phyloP scores from a whole-genome alignment of 805 yeast genomes.

The Candida rishiriensis region DNA sequence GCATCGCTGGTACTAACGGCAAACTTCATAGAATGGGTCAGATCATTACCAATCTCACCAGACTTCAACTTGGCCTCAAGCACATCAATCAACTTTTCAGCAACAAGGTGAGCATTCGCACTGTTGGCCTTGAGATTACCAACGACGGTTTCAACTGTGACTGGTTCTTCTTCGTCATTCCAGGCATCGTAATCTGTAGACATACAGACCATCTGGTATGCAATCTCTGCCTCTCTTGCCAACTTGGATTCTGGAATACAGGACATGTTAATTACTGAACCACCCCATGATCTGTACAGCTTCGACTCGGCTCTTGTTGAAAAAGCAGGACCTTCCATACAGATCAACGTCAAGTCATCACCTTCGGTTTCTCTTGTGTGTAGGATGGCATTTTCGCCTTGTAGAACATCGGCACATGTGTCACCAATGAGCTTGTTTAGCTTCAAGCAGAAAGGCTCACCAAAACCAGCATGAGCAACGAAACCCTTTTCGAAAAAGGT shows the following conservation, averaged over 20 bases:
- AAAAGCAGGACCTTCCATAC: constrained; percentile 99
- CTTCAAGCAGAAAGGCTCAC: constrained; percentile 87
- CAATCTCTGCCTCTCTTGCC: constrained; percentile 95
- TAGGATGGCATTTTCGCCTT: constrained; percentile 51
- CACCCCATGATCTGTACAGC: constrained; percentile 84
- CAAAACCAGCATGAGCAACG: constrained; percentile 96
- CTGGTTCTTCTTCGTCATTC: constrained; percentile 94
- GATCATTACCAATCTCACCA: constrained; percentile 64
- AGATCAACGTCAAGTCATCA: constrained; percentile 77
- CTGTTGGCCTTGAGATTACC: constrained; percentile 85
- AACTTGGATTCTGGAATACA: constrained; percentile 95
- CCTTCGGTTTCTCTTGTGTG: constrained; percentile 63
- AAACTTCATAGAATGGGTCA: constrained; percentile 72
- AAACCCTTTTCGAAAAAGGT: constrained; percentile 89
- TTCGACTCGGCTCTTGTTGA: constrained; percentile 94
- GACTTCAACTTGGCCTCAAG: constrained; percentile 57
- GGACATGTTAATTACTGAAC: constrained; percentile 94
- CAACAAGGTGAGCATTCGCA: constrained; percentile 76
- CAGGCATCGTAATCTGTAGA: constrained; percentile 98
- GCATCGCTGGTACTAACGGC: constrained; percentile 73
- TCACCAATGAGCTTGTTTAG: constrained; percentile 64
- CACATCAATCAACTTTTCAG: constrained; percentile 61
- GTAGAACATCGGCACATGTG: constrained; percentile 47
- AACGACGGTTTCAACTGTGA: constrained; percentile 95
- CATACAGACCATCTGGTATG: constrained; percentile 99